Conservation (phyloP, 1,284 basidiomycete genomes). For the Cutaneotrichosporon daszewskae region DNA sequence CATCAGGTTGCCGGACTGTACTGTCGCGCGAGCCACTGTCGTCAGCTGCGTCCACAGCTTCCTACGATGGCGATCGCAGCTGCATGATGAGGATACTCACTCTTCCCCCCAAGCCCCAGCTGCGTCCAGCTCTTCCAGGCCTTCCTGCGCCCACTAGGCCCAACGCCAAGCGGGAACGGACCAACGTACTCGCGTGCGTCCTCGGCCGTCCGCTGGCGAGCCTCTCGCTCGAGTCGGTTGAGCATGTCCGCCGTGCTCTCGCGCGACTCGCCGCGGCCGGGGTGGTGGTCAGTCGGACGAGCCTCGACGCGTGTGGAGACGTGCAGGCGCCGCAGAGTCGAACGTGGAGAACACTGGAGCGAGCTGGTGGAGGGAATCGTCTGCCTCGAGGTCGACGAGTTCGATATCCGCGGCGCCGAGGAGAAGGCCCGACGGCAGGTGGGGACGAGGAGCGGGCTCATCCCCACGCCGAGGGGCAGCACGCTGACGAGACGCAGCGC, state of each 20-base stretch:
- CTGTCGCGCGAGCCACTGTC: conserved; percentile 69
- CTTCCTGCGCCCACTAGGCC: conserved; percentile 53
- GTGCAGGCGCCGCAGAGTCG: too few relatives aligned
- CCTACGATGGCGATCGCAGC: too few relatives aligned
- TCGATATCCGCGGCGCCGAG: too few relatives aligned
- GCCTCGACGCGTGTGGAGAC: too few relatives aligned
- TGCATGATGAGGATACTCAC: conserved; percentile 51
- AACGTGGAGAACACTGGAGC: too few relatives aligned
- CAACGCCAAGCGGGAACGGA: conserved; percentile 73
- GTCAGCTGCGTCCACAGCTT: conserved; percentile 5
- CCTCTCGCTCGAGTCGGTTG: conserved; percentile 21
- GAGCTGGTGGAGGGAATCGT: too few relatives aligned
- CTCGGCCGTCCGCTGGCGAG: conserved; percentile 14
- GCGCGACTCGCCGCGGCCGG: neutral
- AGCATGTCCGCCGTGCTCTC: conserved; percentile 27
- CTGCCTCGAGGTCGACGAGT: too few relatives aligned
- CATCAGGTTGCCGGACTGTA: conserved; percentile 69
- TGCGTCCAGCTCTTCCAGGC: conserved; percentile 63
- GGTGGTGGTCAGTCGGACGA: too few relatives aligned
- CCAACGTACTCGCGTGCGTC: conserved; percentile 53
- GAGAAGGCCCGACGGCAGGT: too few relatives aligned
- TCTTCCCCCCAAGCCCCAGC: conserved; percentile 71
- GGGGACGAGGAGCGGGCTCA: too few relatives aligned
- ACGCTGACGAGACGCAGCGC: too few relatives aligned
- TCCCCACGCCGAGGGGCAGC: too few relatives aligned